A percentile compares a stretch with the other conserved stretches of the same genome.
Conservation (phyloP, 2,329 filamentous ascomycete species). For the Aphanocladium album region DNA sequence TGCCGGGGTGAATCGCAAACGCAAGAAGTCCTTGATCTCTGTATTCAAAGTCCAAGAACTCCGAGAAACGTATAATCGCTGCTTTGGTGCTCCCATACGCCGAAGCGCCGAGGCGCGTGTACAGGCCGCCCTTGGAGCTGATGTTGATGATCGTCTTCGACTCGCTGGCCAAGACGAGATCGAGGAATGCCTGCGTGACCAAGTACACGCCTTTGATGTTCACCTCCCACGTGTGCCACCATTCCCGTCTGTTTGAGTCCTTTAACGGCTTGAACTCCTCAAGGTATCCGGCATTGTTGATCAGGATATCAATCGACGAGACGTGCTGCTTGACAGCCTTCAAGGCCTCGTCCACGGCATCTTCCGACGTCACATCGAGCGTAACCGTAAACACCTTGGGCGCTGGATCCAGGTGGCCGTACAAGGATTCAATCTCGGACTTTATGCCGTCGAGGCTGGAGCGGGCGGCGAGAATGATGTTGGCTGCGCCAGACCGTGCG, state of each 20-base stretch:
- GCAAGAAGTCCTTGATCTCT: conserved; percentile 33
- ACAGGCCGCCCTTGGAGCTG: conserved; percentile 25
- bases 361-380: conserved; percentile 32
- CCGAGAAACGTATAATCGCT: conserved; percentile 42
- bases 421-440: conserved; percentile 22
- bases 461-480: conserved; percentile 49
- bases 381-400: conserved; percentile 21
- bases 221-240: conserved; percentile 43
- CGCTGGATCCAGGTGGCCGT: background rate
- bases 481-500: conserved; percentile 46
- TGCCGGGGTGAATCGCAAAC: conserved; percentile 34
- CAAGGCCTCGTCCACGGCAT: conserved; percentile 27
- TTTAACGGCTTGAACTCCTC: conserved; percentile 28
- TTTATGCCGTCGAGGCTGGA: conserved; percentile 33
- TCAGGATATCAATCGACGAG: conserved; percentile 34
- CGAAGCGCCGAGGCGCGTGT: conserved; percentile 27
- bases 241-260: conserved; percentile 35
- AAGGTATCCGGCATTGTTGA: conserved; percentile 40
- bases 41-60: conserved; percentile 43
- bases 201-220: conserved; percentile 47
- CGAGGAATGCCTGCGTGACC: conserved; percentile 43
- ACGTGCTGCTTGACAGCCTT: conserved; percentile 19
- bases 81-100: conserved; percentile 44
- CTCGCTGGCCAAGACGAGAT: conserved; percentile 32
- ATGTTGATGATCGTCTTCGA: conserved; percentile 43